These are phyloP conservation scores for Suhomyces xylopsoci DNA, from an alignment of 805 yeast species.

Conservation along the genomic window DNA sequence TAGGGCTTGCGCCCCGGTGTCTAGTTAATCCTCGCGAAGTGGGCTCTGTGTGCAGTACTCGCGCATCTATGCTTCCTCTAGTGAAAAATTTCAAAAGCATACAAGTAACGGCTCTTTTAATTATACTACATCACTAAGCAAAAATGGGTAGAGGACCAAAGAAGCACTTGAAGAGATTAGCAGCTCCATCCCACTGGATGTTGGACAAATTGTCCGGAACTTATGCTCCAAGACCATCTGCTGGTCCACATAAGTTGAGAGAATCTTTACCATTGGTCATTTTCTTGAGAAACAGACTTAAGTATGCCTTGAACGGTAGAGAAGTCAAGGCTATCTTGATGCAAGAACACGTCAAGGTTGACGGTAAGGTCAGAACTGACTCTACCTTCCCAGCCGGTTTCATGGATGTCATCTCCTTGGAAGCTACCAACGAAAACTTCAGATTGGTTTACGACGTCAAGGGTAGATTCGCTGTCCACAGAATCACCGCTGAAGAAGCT, in stretches of 20 bases:
- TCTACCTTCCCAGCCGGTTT: constrained; percentile 32
- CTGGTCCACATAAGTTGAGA: constrained; percentile 36
- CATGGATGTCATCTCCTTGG: constrained; percentile 32
- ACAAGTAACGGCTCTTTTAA: too few relatives aligned
- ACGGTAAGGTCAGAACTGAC: constrained; percentile 34
- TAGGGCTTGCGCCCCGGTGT: too few relatives aligned
- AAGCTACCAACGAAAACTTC: constrained; percentile 31
- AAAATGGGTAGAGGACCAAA: constrained; percentile 77
- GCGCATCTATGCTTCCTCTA: not conserved
- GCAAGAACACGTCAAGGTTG: constrained; percentile 34
- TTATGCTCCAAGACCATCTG: constrained; percentile 35
- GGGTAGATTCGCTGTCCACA: constrained; percentile 29
- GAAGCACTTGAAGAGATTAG: constrained; percentile 37
- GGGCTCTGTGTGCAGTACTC: not conserved
- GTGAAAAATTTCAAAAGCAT: not conserved
- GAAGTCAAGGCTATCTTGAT: constrained; percentile 34
- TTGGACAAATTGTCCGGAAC: constrained; percentile 37
- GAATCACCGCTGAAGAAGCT: constrained; percentile 27
- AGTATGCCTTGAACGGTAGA: constrained; percentile 34
- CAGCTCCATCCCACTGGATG: constrained; percentile 39
- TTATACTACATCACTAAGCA: constrained; percentile 1
- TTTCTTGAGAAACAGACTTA: constrained; percentile 33
- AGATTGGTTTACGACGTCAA: constrained; percentile 28
- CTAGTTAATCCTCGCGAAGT: not conserved
- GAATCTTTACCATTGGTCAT: constrained; percentile 32